Conservation (phyloP, 2,329 filamentous ascomycete genomes). For the Cladorrhinum sp. region DNA sequence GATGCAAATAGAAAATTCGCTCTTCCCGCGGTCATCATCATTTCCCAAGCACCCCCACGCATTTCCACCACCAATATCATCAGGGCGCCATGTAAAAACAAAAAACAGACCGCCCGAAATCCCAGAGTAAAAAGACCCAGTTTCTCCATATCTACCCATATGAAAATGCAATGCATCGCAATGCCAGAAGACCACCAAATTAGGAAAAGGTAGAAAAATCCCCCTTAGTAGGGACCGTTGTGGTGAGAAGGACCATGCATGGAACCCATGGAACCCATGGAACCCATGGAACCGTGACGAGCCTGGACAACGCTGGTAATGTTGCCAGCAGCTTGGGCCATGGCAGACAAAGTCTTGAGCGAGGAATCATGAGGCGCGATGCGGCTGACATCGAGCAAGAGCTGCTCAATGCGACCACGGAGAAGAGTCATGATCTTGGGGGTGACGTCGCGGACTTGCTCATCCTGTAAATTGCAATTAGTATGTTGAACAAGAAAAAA, state of each 20-base stretch:
- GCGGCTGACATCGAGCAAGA: slow-evolving; percentile 50
- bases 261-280: background rate
- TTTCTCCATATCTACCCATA: background rate
- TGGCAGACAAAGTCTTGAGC: slow-evolving; percentile 46
- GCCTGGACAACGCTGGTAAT: slow-evolving; percentile 23
- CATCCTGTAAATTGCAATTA: slow-evolving; percentile 42
- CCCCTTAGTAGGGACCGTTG: slow-evolving; percentile 15
- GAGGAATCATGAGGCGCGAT: slow-evolving; percentile 46
- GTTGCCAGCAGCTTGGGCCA: slow-evolving; percentile 35
- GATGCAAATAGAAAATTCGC: background rate
- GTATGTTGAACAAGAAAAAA: slow-evolving; percentile 7
- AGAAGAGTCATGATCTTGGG: slow-evolving; percentile 56
- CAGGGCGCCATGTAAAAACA: background rate
- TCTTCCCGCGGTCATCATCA: background rate
- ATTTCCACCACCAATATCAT: too few species aligned
- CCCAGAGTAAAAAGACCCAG: background rate
- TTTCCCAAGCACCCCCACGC: background rate
- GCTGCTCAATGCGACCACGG: slow-evolving; percentile 49
- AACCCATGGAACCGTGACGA: slow-evolving; percentile 16
- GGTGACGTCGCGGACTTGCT: slow-evolving; percentile 53
- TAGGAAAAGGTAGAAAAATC: background rate
- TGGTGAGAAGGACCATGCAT: slow-evolving; percentile 17
- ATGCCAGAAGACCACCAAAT: background rate
- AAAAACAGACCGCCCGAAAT: background rate
- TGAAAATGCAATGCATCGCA: background rate